These are phyloP conservation scores for Globisporangium paddicum DNA, from an alignment of 352 stramenopile genomes.

Conservation along the genomic window DNA sequence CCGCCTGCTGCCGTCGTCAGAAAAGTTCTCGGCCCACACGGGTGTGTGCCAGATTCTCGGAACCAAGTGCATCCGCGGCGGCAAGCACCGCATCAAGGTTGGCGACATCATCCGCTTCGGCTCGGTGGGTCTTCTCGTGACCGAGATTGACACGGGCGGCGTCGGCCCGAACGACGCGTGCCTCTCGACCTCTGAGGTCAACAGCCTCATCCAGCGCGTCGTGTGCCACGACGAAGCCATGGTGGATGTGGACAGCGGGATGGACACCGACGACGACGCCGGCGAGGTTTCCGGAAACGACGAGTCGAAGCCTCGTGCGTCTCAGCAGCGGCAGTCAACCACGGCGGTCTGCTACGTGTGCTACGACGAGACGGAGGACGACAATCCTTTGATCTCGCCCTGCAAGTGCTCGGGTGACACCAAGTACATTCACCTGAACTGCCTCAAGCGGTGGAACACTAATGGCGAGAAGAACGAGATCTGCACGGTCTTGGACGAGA, in stretches of 20 bases:
- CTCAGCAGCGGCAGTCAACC: conserved; percentile 65
- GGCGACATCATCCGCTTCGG: conserved; percentile 88
- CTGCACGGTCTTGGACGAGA: conserved; percentile 81
- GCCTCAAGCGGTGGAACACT: conserved; percentile 93
- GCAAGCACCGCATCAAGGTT: conserved; percentile 75
- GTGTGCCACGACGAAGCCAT: conserved; percentile 78
- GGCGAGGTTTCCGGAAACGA: conserved; percentile 83
- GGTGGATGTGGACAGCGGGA: conserved; percentile 73
- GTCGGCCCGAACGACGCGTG: conserved; percentile 66
- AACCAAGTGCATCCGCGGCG: conserved; percentile 81
- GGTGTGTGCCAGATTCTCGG: conserved; percentile 85
- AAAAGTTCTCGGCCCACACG: conserved; percentile 85
- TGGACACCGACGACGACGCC: conserved; percentile 83
- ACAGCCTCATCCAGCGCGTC: conserved; percentile 75
- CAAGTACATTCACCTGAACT: conserved; percentile 95
- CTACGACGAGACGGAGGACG: conserved; percentile 83
- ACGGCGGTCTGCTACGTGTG: conserved; percentile 86
- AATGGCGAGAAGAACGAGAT: conserved; percentile 89
- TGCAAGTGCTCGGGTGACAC: conserved; percentile 95
- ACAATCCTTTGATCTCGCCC: conserved; percentile 91
- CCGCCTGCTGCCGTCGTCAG: conserved; percentile 74
- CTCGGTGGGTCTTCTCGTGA: conserved; percentile 75
- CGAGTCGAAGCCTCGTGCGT: conserved; percentile 71
- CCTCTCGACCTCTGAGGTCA: conserved; percentile 70
- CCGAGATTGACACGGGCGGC: conserved; percentile 77